Percentiles rank a stretch among this genome's conserved stretches.
phyloP scores from a whole-genome alignment of 176 grass and related monocot species.

The Oryza longistaminata region DNA sequence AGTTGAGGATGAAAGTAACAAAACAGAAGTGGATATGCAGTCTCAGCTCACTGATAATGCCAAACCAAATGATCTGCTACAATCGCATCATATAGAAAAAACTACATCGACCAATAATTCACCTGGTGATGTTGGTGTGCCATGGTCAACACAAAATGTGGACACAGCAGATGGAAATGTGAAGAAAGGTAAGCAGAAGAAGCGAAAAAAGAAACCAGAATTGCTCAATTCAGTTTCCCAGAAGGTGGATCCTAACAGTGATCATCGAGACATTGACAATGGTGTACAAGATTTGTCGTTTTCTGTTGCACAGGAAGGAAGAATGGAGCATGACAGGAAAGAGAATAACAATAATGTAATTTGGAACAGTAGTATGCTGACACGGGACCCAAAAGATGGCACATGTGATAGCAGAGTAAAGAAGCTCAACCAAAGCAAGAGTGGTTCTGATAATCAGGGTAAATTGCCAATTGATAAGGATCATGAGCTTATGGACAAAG shows the following conservation, averaged over 20 bases:
- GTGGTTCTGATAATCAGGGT: slow-evolving; percentile 27
- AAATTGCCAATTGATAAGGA: slow-evolving; percentile 28
- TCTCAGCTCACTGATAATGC: slow-evolving; percentile 19
- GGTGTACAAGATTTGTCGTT: slow-evolving; percentile 30
- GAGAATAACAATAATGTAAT: slow-evolving; percentile 24
- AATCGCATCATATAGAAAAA: slow-evolving; percentile 32
- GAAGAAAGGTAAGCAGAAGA: slow-evolving; percentile 48
- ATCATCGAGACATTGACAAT: slow-evolving; percentile 23
- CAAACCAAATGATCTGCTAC: slow-evolving; percentile 33
- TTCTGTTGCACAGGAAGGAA: slow-evolving; percentile 34
- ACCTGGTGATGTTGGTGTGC: slow-evolving; percentile 23
- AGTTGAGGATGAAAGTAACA: slow-evolving; percentile 50
- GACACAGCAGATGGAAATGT: slow-evolving; percentile 28
- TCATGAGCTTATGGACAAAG: slow-evolving; percentile 34
- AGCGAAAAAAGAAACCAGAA: slow-evolving; percentile 47
- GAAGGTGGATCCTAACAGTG: slow-evolving; percentile 19
- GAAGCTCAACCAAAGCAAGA: slow-evolving; percentile 24
- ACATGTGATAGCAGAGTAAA: slow-evolving; percentile 32
- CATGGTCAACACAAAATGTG: slow-evolving; percentile 32
- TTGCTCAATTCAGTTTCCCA: slow-evolving; percentile 12
- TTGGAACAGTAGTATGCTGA: slow-evolving; percentile 17
- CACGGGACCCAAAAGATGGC: slow-evolving; percentile 27
- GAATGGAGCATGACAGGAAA: slow-evolving; percentile 35
- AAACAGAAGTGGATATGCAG: slow-evolving; percentile 45
- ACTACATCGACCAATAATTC: slow-evolving; percentile 41